These are phyloP conservation scores for Erysiphe pulchra DNA, from an alignment of 2,329 filamentous ascomycete genomes.

Conservation along the genomic window DNA sequence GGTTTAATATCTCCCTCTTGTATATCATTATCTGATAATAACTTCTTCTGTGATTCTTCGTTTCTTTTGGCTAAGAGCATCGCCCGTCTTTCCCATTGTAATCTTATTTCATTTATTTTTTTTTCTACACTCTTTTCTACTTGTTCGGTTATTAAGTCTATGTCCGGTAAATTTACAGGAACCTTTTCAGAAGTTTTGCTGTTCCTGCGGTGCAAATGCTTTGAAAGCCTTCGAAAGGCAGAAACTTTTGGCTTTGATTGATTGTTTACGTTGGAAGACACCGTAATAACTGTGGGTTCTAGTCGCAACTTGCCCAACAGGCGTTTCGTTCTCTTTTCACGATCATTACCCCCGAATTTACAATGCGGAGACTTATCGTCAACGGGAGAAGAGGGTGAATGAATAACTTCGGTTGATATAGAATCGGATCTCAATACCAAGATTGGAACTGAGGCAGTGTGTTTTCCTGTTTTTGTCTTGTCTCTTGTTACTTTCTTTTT, in stretches of 20 bases:
- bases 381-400: conserved; percentile 28
- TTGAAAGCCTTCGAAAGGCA: conserved; percentile 27
- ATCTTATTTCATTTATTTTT: conserved; percentile 26
- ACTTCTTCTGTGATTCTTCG: conserved; percentile 17
- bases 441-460: conserved; percentile 24
- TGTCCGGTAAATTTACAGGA: conserved; percentile 55
- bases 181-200: conserved; percentile 43
- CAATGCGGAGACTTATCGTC: conserved; percentile 13
- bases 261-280: conserved; percentile 16
- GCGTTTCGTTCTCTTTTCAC: conserved; percentile 12
- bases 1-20: not conserved
- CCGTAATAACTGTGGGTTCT: conserved; percentile 14
- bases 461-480: conserved; percentile 13
- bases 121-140: conserved; percentile 20
- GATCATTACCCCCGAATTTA: conserved; percentile 2
- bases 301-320: conserved; percentile 15
- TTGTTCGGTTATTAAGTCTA: conserved; percentile 17
- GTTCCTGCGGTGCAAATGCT: conserved; percentile 41
- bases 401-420: conserved; percentile 49
- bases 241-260: conserved; percentile 4
- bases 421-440: conserved; percentile 76
- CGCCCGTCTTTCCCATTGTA: conserved; percentile 76
- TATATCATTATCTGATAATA: not conserved
- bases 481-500: conserved; percentile 33
- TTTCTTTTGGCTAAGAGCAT: conserved; percentile 57